These are phyloP conservation scores for Castanopsis chinensis DNA, from an alignment of 306 rosid species.

Conservation along the genomic window DNA sequence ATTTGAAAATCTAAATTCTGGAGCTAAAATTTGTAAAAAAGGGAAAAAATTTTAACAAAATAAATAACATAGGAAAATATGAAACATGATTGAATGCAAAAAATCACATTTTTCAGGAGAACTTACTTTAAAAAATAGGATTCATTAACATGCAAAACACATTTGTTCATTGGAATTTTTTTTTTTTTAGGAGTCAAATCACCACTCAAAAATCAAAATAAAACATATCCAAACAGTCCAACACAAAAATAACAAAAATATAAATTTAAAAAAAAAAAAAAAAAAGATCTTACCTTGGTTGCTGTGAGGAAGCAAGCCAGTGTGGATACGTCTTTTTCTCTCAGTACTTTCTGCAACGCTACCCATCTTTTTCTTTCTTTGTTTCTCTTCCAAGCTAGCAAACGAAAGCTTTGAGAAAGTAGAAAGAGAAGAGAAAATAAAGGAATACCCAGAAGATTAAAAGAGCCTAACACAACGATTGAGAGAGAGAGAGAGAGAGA, in stretches of 20 bases:
- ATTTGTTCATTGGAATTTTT: no score
- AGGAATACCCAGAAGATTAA: neutral
- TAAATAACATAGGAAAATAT: neutral
- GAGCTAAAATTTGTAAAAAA: no score
- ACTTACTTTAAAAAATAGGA: neutral
- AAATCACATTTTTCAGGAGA: neutral
- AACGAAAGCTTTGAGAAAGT: slow-evolving; percentile 13
- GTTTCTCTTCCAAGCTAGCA: neutral
- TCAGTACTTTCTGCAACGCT: neutral
- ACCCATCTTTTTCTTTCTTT: slow-evolving; percentile 22
- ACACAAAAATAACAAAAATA: neutral
- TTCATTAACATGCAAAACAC: neutral
- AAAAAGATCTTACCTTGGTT: slow-evolving; percentile 1
- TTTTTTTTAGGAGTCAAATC: no score
- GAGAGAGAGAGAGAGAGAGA: neutral
- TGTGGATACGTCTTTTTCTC: neutral
- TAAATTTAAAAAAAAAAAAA: neutral
- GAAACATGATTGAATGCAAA: neutral
- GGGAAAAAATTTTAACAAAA: neutral
- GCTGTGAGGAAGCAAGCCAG: neutral
- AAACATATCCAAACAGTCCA: no score
- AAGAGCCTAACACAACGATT: neutral
- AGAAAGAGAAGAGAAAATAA: slow-evolving; percentile 2
- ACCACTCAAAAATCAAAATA: no score
- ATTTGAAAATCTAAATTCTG: no score